phyloP scores from a whole-genome alignment of 495 filamentous ascomycete genomes.

The Annulohypoxylon nitens region DNA sequence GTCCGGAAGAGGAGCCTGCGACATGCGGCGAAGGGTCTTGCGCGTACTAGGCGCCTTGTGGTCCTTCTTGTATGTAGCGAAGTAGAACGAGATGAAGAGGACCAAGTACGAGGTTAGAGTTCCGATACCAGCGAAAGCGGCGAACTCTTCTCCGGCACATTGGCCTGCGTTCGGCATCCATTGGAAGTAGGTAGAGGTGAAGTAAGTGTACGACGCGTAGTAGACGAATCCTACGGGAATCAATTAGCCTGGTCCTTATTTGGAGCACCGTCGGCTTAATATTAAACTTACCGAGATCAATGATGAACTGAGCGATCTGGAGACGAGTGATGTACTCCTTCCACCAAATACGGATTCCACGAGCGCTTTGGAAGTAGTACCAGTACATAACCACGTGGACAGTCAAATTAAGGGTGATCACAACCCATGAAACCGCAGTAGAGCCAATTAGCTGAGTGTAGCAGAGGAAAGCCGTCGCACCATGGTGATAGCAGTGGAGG shows the following conservation, averaged over 20 bases:
- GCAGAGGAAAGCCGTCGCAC: constrained; percentile 86
- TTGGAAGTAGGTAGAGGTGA: constrained; percentile 90
- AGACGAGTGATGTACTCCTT: constrained; percentile 91
- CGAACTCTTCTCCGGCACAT: constrained; percentile 97
- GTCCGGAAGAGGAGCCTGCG: constrained; percentile 66
- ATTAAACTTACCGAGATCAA: constrained; percentile 75
- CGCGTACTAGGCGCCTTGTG: constrained; percentile 71
- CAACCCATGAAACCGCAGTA: constrained; percentile 84
- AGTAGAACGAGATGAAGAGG: constrained; percentile 99
- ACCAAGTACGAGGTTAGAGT: constrained; percentile 94
- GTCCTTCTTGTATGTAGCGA: constrained; percentile 94
- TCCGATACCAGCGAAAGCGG: constrained; percentile 90
- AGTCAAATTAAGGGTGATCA: constrained; percentile 80
- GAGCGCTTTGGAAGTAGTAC: constrained; percentile 87
- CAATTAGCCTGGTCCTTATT: constrained; percentile 36
- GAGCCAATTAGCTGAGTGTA: constrained; percentile 84
- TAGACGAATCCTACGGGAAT: constrained; percentile 82
- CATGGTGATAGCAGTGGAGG: constrained; percentile 89
- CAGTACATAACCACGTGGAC: constrained; percentile 85
- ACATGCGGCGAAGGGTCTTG: constrained; percentile 68
- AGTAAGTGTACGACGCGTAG: constrained; percentile 95
- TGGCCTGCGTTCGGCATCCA: constrained; percentile 83
- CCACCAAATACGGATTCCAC: constrained; percentile 88
- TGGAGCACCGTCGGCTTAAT: not conserved
- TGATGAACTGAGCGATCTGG: constrained; percentile 85